Base-by-base conservation (phyloP, 805 yeast genomes). In the Monosporozyma unispora region DNA sequence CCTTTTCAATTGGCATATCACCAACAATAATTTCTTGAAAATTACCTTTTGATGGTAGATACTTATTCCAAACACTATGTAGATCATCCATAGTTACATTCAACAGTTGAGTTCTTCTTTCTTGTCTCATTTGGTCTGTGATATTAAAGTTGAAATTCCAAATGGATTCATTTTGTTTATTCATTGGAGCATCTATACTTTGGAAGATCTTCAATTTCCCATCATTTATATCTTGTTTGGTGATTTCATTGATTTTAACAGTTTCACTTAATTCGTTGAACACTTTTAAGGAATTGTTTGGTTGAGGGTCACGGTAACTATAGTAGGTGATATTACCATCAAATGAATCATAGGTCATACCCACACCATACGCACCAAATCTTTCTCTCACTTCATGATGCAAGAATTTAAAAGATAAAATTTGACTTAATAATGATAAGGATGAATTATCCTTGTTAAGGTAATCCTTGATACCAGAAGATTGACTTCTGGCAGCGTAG, bases 331-430 rank as follows among this genome's bases (percentile, higher is more conserved):
- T 79, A 2, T 82, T 58, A 0, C 97, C 98, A 46, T 85, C 87
- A 21, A 87, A 63, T 0, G 91, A 88, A 62, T 83, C 86, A 64
- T 82, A 93, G 7, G 78, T 70, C 4, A 95, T 85, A 3, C 99
- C 99, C 5, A 96, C 98, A 7, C 99, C 99, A 62, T 93, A 93
- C 0, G 99, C 99, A 51, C 99, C 99, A 50, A 96, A 96, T 60
- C 91, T 81, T 62, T 93, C 99, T 56, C 99, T 78, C 37, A 93
- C 81, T 54, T 89, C 96, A 11, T 87, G 78, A 66, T 93, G 99
- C 45, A 93, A 70, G 56, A 86, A 79, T 60, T 85, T 87, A 68
- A 84, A 90, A 0, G 96, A 83, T 56, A 89, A 66, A 50, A 93
- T 64, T 57, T 84, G 90, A 1, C 96, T 76, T 44, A 93, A 72